These are phyloP conservation scores for Hanseniaspora vineae DNA, from an alignment of 805 yeast genomes.

Conservation along the genomic window DNA sequence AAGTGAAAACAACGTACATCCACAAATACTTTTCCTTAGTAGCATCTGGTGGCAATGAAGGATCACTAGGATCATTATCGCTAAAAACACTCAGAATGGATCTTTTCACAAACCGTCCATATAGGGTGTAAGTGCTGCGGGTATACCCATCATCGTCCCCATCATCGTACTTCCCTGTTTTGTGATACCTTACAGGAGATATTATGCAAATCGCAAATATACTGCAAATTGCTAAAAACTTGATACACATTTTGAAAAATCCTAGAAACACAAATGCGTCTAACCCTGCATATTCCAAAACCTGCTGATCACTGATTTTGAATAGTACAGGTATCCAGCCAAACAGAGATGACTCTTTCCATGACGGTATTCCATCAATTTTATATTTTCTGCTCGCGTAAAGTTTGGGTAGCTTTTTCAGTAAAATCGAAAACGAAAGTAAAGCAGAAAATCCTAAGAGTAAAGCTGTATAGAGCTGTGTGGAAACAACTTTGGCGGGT, in stretches of 20 bases:
- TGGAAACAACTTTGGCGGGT: conserved; percentile 47
- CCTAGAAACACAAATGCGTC: conserved; percentile 90
- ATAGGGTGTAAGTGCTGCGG: not conserved
- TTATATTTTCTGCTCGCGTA: conserved; percentile 62
- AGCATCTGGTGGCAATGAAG: conserved; percentile 15
- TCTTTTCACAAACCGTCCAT: not conserved
- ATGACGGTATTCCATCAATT: conserved; percentile 21
- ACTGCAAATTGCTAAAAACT: conserved; percentile 49
- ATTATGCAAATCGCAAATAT: conserved; percentile 61
- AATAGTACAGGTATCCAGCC: conserved; percentile 72
- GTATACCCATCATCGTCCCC: conserved; percentile 27
- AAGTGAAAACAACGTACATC: conserved; percentile 82
- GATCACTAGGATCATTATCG: conserved; percentile 1
- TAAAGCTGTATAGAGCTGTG: conserved; percentile 63
- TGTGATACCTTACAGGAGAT: conserved; percentile 74
- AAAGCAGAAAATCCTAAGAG: conserved; percentile 59
- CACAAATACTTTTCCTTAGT: conserved; percentile 35
- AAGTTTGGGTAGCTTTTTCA: conserved; percentile 65
- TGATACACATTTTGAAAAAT: conserved; percentile 80
- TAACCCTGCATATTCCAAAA: conserved; percentile 80
- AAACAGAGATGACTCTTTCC: conserved; percentile 37
- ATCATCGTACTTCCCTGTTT: conserved; percentile 67
- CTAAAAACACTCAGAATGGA: conserved; percentile 5
- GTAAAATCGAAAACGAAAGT: conserved; percentile 51
- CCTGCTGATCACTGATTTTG: conserved; percentile 55